phyloP scores from a whole-genome alignment of 352 stramenopile species.

The Globisporangium lucens region DNA sequence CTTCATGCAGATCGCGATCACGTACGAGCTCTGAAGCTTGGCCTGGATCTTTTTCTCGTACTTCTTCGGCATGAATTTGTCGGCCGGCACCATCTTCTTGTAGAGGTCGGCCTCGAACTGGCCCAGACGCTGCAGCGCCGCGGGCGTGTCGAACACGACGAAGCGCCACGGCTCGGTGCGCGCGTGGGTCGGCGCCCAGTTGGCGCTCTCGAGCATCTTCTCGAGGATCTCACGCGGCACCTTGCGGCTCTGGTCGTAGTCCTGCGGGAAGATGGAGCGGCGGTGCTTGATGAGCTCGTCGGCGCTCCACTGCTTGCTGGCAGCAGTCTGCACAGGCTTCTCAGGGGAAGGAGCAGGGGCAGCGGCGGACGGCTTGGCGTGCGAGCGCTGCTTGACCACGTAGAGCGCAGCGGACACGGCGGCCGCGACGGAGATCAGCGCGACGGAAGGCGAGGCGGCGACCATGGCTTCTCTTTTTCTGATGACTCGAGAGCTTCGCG shows the following conservation, averaged over 20 bases:
- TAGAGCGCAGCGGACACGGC: conserved; percentile 36
- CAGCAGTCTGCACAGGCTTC: conserved; percentile 22
- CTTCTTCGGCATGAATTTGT: conserved; percentile 76
- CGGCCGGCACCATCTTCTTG: conserved; percentile 53
- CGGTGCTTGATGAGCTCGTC: conserved; percentile 75
- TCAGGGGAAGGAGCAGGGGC: background rate
- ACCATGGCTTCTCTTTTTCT: conserved; percentile 10
- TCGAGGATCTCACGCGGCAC: conserved; percentile 60
- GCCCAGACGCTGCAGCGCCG: conserved; percentile 51
- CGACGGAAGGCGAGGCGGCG: conserved; percentile 19
- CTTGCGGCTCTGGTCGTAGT: conserved; percentile 52
- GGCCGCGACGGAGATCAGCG: conserved; percentile 27
- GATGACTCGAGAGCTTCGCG: conserved; percentile 1
- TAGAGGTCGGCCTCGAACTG: conserved; percentile 67
- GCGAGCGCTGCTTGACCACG: conserved; percentile 31
- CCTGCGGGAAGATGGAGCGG: conserved; percentile 67
- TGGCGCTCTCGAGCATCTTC: conserved; percentile 72
- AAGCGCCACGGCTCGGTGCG: conserved; percentile 84
- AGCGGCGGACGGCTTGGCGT: conserved; percentile 11
- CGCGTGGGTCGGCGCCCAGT: conserved; percentile 79
- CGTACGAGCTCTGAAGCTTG: conserved; percentile 65
- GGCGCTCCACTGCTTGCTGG: conserved; percentile 48
- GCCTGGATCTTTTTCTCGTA: conserved; percentile 77
- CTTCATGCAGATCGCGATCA: conserved; percentile 87
- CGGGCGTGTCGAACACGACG: conserved; percentile 55